Base-by-base conservation (phyloP, 176 grass and related monocot species). In the Echinochloa phyllopogon region DNA sequence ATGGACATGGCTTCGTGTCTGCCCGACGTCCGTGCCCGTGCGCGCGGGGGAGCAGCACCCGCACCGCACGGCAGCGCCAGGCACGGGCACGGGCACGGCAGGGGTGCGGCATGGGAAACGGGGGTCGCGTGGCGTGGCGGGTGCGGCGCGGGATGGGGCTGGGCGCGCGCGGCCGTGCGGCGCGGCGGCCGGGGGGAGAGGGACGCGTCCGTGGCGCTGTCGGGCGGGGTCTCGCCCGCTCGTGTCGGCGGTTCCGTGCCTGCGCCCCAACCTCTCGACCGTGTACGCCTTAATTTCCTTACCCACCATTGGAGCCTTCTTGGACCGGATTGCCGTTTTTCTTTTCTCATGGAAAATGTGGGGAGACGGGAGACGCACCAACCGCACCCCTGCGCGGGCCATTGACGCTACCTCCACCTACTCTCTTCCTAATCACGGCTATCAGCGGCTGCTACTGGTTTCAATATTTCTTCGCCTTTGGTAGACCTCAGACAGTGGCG, bases 181-280 rank as follows among this genome's bases (percentile, higher is more conserved):
- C 51, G 6, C 8, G 1, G 27, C 13, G 44, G 42, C 23, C 23
- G 57, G 44, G 45, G 45, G 4, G 74, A 67, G 39, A 79, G 58
- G 58, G 81, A 79, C 81, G 81, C 56, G 66, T 73, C 75, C 68
- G 81, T 38, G 62, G 51, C 79, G 17, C 10, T 83, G 86, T 88
- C 80, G 81, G 68, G 45, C 29, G 29, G 29, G 29, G 29, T 33
- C 36, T 29, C 6, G 13, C 53, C 29, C 37, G n/a, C 83, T 18
- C 67, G 27, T 84, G 68, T 84, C 58, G 59, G 68, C 82, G 36
- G 60, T 79, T 73, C 20, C 87, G 65, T 20, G 2, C 38, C 58
- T 74, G 87, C 74, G 66, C 65, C 74, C 80, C 74, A 78, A 63
- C 86, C 21, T 13, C 71, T 14, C 66, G 15, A 24, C 81, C 74